Evolutionary conservation across 2,329 filamentous ascomycete genomes (phyloP).

Genomic region (Talaromyces atroroseus): DNA sequence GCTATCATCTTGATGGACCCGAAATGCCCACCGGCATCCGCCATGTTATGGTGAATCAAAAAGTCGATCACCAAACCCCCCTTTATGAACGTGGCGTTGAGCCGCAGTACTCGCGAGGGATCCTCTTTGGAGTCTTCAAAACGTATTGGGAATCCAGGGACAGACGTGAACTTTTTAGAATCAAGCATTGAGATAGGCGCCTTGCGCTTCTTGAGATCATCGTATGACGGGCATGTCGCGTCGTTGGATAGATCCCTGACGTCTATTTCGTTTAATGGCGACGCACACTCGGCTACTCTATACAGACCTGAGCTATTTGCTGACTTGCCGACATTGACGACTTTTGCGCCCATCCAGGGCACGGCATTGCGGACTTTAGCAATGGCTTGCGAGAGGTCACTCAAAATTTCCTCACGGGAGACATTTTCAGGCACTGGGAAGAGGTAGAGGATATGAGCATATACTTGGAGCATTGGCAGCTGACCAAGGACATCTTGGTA

Average conservation of each 20-base stretch:
- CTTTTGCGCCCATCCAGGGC: slow-evolving; percentile 22
- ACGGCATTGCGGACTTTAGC: slow-evolving; percentile 12
- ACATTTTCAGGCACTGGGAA: slow-evolving; percentile 7
- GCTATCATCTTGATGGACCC: slow-evolving; percentile 1
- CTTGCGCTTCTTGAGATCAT: slow-evolving; percentile 5
- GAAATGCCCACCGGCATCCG: slow-evolving; percentile 14
- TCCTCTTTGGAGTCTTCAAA: slow-evolving; percentile 7
- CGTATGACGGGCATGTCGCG: slow-evolving; percentile 1
- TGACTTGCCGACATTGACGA: slow-evolving; percentile 15
- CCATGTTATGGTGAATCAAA: slow-evolving; percentile 14
- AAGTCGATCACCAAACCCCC: slow-evolving; percentile 8
- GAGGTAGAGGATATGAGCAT: slow-evolving; percentile 16
- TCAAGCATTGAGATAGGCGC: slow-evolving; percentile 9
- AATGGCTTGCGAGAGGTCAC: slow-evolving; percentile 13
- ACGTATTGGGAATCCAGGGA: slow-evolving; percentile 1
- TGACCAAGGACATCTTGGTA: slow-evolving; percentile 17
- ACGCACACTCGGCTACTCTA: background rate
- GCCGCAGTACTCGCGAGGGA: background rate
- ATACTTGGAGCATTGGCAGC: slow-evolving; percentile 17
- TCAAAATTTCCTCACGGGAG: background rate
- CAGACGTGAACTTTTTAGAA: background rate
- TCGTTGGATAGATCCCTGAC: slow-evolving; percentile 1
- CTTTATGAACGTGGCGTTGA: slow-evolving; percentile 8
- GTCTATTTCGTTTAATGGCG: background rate
- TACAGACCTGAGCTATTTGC: background rate